phyloP scores from a whole-genome alignment of 2,329 filamentous ascomycete species.

The Mycogone perniciosa region DNA sequence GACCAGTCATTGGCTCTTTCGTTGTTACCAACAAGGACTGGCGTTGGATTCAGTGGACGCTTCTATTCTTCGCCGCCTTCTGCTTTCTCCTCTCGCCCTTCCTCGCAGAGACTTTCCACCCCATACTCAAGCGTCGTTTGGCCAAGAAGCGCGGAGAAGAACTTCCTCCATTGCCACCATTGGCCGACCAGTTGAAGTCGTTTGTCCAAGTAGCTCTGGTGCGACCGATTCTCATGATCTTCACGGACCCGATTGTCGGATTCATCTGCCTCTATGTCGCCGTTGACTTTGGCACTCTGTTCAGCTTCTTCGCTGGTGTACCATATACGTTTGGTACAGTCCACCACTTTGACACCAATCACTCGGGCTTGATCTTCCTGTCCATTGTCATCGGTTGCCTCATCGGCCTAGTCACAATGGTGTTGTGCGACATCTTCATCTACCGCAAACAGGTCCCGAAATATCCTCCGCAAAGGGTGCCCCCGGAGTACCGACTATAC shows the following conservation, averaged over 20 bases:
- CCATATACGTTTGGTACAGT: slow-evolving; percentile 41
- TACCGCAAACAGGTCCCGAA: slow-evolving; percentile 33
- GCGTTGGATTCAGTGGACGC: slow-evolving; percentile 49
- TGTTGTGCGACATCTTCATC: slow-evolving; percentile 35
- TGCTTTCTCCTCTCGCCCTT: slow-evolving; percentile 31
- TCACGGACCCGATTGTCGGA: slow-evolving; percentile 57
- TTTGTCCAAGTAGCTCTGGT: slow-evolving; percentile 40
- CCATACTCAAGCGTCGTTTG: slow-evolving; percentile 37
- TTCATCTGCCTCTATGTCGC: slow-evolving; percentile 46
- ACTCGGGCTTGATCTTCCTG: slow-evolving; percentile 40
- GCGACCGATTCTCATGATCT: slow-evolving; percentile 51
- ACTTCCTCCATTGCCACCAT: slow-evolving; percentile 19
- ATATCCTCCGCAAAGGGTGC: slow-evolving; percentile 30
- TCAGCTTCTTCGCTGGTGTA: slow-evolving; percentile 46
- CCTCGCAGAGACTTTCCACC: slow-evolving; percentile 52
- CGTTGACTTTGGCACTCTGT: slow-evolving; percentile 46
- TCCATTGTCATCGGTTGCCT: slow-evolving; percentile 40
- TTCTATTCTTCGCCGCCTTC: slow-evolving; percentile 40
- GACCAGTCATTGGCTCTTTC: slow-evolving; percentile 44
- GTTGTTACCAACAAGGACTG: slow-evolving; percentile 39
- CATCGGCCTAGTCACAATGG: slow-evolving; percentile 35
- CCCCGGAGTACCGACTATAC: slow-evolving; percentile 53
- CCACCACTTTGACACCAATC: slow-evolving; percentile 38
- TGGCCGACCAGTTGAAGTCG: slow-evolving; percentile 19
- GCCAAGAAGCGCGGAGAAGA: slow-evolving; percentile 30